These are phyloP conservation scores for Acrocalymma vagum DNA, from an alignment of 2,329 filamentous ascomycete species.

Conservation along the genomic window DNA sequence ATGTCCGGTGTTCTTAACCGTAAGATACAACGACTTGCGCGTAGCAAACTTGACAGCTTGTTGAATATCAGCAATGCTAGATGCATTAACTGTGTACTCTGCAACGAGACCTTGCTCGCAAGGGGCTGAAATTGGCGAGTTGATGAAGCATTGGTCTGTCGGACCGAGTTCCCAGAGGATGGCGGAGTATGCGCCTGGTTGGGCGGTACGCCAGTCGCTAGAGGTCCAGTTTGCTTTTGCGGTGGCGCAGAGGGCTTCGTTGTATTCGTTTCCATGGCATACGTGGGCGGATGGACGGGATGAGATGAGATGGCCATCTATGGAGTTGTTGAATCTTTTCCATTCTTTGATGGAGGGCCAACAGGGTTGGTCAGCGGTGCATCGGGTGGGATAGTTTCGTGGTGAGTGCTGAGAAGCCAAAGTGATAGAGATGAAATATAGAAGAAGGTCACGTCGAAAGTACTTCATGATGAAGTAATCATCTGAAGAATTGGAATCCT, in stretches of 20 bases:
- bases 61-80: constrained; percentile 10
- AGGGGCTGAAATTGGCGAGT: constrained; percentile 35
- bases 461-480: not conserved
- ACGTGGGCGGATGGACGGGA: constrained; percentile 62
- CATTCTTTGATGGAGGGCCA: constrained; percentile 12
- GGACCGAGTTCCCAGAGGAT: constrained; percentile 40
- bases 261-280: constrained; percentile 61
- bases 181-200: constrained; percentile 49
- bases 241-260: constrained; percentile 53
- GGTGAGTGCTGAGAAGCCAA: not conserved
- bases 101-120: constrained; percentile 50
- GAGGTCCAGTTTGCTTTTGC: constrained; percentile 55
- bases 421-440: not conserved
- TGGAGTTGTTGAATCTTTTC: constrained; percentile 58
- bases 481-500: too few species aligned
- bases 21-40: constrained; percentile 16
- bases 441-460: not conserved
- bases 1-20: constrained; percentile 24
- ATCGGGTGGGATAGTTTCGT: too few species aligned
- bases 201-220: constrained; percentile 56
- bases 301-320: constrained; percentile 60
- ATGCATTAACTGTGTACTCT: constrained; percentile 43
- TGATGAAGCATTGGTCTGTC: constrained; percentile 42
- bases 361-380: constrained; percentile 9
- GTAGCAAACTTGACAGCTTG: constrained; percentile 12